Percentiles rank a stretch among this genome's conserved stretches.
These are phyloP conservation scores for Trichoderma sp. DNA, from an alignment of 2,329 filamentous ascomycete species.

Conservation along the genomic window DNA sequence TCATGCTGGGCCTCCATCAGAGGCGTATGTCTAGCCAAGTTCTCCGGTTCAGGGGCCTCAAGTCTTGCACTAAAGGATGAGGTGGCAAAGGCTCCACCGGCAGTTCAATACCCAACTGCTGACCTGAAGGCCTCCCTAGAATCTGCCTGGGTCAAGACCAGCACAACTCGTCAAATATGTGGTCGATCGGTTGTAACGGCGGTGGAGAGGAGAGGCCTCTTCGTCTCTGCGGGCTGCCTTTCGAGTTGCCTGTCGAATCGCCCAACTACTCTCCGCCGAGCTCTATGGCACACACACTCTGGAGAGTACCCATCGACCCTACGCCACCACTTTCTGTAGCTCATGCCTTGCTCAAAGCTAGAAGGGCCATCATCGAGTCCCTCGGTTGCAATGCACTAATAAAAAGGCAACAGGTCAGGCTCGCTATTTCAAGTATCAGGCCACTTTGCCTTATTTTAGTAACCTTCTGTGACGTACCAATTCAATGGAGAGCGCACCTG, in stretches of 20 bases:
- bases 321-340: neutral
- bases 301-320: neutral
- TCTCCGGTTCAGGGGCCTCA: neutral
- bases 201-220: neutral
- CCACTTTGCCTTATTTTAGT: neutral
- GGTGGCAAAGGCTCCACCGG: neutral
- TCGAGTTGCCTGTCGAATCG: neutral
- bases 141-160: neutral
- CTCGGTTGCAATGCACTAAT: neutral
- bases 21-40: neutral
- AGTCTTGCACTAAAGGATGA: neutral
- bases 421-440: neutral
- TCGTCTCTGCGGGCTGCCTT: accelerated
- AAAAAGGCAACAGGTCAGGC: neutral
- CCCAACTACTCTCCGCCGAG: neutral
- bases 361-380: neutral
- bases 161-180: neutral
- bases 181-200: neutral
- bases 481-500: accelerated
- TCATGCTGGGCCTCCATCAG: neutral
- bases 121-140: neutral
- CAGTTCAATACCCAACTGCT: neutral
- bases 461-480: neutral
- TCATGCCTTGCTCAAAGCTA: neutral
- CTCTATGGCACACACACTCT: neutral